Evolutionary conservation across 768 basidiomycete genomes (phyloP), one percentile per base, ranked within the genome.

Genomic region (Strobilomyces echinocephalus): DNA sequence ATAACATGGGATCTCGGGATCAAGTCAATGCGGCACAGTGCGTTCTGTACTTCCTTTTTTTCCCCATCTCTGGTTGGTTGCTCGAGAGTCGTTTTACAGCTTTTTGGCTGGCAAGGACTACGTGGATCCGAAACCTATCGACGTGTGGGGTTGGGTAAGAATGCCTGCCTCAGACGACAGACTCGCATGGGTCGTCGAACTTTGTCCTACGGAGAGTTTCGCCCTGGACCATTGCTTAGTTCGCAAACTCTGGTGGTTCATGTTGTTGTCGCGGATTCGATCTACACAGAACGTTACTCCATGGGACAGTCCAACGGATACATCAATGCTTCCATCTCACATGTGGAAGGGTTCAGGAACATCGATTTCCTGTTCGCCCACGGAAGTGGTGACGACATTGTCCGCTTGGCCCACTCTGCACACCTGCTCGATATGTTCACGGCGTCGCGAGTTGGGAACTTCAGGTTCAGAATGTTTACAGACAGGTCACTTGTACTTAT

Each of bases 91-190:
- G 16, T 43, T 8, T 43, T 21, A 12, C 54, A 90, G 90, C 51
- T 72, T 85, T 44, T 97, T 92, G 90, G 90, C 87, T 3, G 77
- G 83, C 59, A 91, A 88, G 70, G 76, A 80, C 15, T 98, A 97
- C 66, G 88, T 98, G 2, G 97, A 99, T 68, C 76, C 82, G 36
- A 83, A 81, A 67, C 77, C 92, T 41, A 89, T 98, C 44, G 97
- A 95, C 0, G 87, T 98, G 47, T 97, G 95, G 95, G 97, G 97
- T 40, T 98, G 97, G 95, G 91, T 93, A 57, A 66, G 88, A n/a
- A n/a, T n/a, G n/a, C n/a, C 9, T 50, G 33, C 33, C 20, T 11
- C n/a, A n/a, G 3, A 15, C 28, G n/a, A 52, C 18, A 38, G 10
- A 18, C 30, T 42, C 60, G 54, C 15, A 61, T 46, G 16, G 18